phyloP scores from a whole-genome alignment of 768 basidiomycete species.

The Tremella mesenterica region DNA sequence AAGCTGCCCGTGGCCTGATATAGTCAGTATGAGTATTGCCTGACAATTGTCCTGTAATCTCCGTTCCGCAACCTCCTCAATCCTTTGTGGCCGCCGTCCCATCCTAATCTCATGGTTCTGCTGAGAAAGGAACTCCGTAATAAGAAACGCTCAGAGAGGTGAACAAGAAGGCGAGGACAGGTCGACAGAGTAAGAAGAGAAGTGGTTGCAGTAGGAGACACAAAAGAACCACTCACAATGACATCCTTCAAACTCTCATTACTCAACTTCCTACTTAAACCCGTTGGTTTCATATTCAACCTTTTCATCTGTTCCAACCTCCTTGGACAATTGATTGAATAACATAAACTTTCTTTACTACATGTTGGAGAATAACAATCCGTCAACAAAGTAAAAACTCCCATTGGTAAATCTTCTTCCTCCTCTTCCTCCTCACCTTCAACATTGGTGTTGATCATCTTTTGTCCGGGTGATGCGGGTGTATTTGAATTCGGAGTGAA shows the following conservation, averaged over 20 bases:
- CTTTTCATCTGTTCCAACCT: constrained; percentile 88
- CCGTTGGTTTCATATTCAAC: constrained; percentile 88
- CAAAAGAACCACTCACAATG: constrained; percentile 50
- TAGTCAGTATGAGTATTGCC: not conserved
- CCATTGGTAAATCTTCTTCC: constrained; percentile 60
- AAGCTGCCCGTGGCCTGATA: constrained; percentile 66
- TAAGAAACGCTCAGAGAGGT: no score
- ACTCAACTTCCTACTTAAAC: constrained; percentile 72
- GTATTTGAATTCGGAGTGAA: no score
- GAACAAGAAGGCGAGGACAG: no score
- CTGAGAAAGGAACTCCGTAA: no score
- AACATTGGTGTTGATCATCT: not conserved
- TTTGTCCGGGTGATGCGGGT: no score
- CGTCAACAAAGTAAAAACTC: constrained; percentile 90
- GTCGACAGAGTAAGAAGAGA: no score
- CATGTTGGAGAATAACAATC: constrained; percentile 99
- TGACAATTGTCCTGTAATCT: not conserved
- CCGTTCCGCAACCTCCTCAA: no score
- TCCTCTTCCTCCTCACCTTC: constrained; percentile 21
- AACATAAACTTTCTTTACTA: constrained; percentile 85
- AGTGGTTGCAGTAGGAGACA: no score
- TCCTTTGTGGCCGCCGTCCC: no score
- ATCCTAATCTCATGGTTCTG: no score
- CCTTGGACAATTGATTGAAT: constrained; percentile 91
- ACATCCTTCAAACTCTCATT: constrained; percentile 71